Evolutionary conservation across 2,329 filamentous ascomycete genomes (phyloP).

Genomic region (Alternaria sp.): DNA sequence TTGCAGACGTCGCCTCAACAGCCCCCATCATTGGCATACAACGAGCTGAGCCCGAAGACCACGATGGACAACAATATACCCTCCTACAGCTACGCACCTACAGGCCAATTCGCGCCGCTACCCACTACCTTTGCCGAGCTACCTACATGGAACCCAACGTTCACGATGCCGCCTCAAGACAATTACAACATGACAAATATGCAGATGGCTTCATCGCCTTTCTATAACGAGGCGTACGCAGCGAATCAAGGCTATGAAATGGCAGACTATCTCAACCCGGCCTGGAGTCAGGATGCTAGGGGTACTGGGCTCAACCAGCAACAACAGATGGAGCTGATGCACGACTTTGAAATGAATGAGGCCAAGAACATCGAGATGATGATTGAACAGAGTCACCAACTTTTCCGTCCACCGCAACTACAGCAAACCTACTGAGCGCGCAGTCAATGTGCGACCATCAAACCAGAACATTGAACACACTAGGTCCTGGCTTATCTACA

Average conservation of each 20-base stretch:
- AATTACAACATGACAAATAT: constrained; percentile 31
- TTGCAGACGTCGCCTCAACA: constrained; percentile 38
- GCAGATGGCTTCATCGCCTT: constrained; percentile 32
- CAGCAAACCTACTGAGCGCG: constrained; percentile 37
- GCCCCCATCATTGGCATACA: constrained; percentile 24
- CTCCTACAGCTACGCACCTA: constrained; percentile 36
- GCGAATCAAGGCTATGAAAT: constrained; percentile 45
- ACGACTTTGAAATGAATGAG: constrained; percentile 69
- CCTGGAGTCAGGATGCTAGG: constrained; percentile 59
- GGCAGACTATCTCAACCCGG: constrained; percentile 58
- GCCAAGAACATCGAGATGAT: constrained; percentile 49
- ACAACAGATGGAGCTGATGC: constrained; percentile 84
- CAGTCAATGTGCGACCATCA: neutral
- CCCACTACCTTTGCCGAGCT: constrained; percentile 47
- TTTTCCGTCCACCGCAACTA: constrained; percentile 41
- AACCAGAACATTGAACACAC: neutral
- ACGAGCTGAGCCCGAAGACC: constrained; percentile 40
- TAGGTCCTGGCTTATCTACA: neutral
- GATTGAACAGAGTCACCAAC: constrained; percentile 50
- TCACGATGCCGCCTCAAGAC: constrained; percentile 43
- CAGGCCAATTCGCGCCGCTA: constrained; percentile 40
- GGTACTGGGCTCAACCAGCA: constrained; percentile 69
- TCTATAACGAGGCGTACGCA: constrained; percentile 45
- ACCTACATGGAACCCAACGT: constrained; percentile 46
- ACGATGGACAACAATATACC: constrained; percentile 38